Evolutionary conservation across 345 rosid genomes (phyloP), one percentile per base, ranked within the genome.

Genomic region (Toxicodendron radicans): DNA sequence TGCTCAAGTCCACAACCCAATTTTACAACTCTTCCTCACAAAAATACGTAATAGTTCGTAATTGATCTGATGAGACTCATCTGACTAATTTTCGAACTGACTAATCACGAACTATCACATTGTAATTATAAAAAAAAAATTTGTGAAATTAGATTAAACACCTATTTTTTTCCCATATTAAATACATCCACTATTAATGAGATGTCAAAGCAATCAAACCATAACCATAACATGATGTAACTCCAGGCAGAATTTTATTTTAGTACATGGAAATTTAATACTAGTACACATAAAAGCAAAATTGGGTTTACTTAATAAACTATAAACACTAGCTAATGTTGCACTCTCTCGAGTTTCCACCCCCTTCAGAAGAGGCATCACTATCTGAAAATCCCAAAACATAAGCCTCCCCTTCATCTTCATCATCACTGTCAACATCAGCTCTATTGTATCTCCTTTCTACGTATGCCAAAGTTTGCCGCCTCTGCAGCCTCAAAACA

Each of bases 401-500:
- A 45, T 60, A 58, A 52, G 75, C 78, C 64, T 66, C 86, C n/a
- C 79, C 58, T 38, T 79, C 88, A 48, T 77, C 76, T 46, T 76
- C 82, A 53, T 86, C 88, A 61, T 84, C 90, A 48, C 76, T 78
- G 32, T 81, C 85, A 3, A 69, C 54, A 38, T 87, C 87, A 21
- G 80, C 68, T 53, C 78, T 64, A 75, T 49, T 75, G 70, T 82
- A 78, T 66, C 89, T 85, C 74, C 93, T 85, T 73, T 91, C 93
- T 2, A 76, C 45, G 67, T 78, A 87, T 54, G 79, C 78, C 30
- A 82, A 62, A 0, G 83, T 78, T 68, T 89, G 93, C 73, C 90
- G 87, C 78, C 90, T 85, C 81, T 89, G 92, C 73, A 89, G 66
- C 66, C 92, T 80, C 57, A 88, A 78, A 35, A 88, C 86, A 49